Evolutionary conservation across 2,329 filamentous ascomycete genomes (phyloP).

Genomic region (Colletotrichum gigasporum): DNA sequence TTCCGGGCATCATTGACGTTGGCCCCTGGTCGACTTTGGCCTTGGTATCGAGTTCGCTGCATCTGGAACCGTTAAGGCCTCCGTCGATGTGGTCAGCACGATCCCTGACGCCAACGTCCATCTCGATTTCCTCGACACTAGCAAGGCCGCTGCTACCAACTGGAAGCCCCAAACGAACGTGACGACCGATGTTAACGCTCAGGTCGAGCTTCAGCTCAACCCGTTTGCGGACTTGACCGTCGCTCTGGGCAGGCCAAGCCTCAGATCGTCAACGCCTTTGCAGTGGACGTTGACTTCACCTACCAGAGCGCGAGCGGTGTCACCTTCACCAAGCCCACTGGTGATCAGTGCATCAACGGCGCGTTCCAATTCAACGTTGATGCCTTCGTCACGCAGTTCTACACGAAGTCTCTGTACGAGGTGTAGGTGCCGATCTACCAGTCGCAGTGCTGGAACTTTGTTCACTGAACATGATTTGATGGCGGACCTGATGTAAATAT

Average conservation of each 20-base stretch:
- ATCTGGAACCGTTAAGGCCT: constrained; percentile 42
- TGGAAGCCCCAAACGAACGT: constrained; percentile 47
- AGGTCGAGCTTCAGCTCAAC: constrained; percentile 43
- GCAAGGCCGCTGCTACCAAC: constrained; percentile 41
- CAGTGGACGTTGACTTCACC: constrained; percentile 38
- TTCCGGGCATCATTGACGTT: constrained; percentile 51
- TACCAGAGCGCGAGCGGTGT: constrained; percentile 22
- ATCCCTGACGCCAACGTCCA: constrained; percentile 48
- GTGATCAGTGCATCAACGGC: constrained; percentile 25
- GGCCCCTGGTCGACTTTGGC: constrained; percentile 46
- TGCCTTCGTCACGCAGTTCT: constrained; percentile 27
- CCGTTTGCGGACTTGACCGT: constrained; percentile 47
- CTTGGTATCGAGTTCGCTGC: constrained; percentile 48
- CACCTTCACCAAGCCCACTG: constrained; percentile 9
- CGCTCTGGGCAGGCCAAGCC: constrained; percentile 46
- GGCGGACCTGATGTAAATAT: no score
- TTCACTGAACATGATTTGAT: no score
- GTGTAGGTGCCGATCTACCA: constrained; percentile 26
- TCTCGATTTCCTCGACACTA: constrained; percentile 46
- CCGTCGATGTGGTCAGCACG: constrained; percentile 40
- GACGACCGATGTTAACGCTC: constrained; percentile 42
- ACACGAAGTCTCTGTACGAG: constrained; percentile 27
- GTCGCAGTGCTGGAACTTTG: constrained; percentile 32
- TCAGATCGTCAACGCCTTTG: constrained; percentile 49
- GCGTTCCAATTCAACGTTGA: constrained; percentile 27